These are phyloP conservation scores for Aureobasidium sp. DNA, from an alignment of 2,329 filamentous ascomycete genomes.

Conservation along the genomic window DNA sequence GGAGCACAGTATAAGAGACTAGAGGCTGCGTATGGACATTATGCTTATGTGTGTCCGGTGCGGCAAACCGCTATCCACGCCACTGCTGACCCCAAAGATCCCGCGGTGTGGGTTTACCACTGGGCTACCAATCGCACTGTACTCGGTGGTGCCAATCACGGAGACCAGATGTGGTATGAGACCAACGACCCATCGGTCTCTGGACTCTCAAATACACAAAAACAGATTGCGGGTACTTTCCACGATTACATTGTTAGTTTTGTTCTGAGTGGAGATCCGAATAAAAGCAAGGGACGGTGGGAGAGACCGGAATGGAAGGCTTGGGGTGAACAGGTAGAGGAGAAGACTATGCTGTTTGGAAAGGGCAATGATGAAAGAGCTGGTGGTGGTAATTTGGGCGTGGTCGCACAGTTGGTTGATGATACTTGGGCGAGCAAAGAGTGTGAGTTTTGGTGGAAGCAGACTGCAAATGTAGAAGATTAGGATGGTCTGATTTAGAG, in stretches of 20 bases:
- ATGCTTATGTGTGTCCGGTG: conserved; percentile 71
- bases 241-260: conserved; percentile 38
- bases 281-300: conserved; percentile 28
- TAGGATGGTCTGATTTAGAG: too few relatives aligned
- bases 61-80: conserved; percentile 63
- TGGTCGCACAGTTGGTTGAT: conserved; percentile 48
- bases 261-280: conserved; percentile 36
- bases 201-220: conserved; percentile 32
- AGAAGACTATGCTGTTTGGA: conserved; percentile 60
- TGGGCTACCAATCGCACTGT: conserved; percentile 58
- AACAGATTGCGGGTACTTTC: conserved; percentile 33
- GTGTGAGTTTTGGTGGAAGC: conserved; percentile 68
- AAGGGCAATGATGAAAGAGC: conserved; percentile 63
- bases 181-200: conserved; percentile 31
- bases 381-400: conserved; percentile 43
- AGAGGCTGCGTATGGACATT: conserved; percentile 69
- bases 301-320: conserved; percentile 30
- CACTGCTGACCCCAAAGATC: conserved; percentile 24
- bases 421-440: conserved; percentile 53
- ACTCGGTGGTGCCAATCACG: conserved; percentile 37
- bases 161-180: conserved; percentile 40
- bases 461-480: conserved; percentile 12
- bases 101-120: conserved; percentile 64
- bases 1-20: conserved; percentile 64
- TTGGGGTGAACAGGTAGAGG: conserved; percentile 23